Conservation (phyloP, 2,329 filamentous ascomycete genomes). For the Claviceps cyperi region DNA sequence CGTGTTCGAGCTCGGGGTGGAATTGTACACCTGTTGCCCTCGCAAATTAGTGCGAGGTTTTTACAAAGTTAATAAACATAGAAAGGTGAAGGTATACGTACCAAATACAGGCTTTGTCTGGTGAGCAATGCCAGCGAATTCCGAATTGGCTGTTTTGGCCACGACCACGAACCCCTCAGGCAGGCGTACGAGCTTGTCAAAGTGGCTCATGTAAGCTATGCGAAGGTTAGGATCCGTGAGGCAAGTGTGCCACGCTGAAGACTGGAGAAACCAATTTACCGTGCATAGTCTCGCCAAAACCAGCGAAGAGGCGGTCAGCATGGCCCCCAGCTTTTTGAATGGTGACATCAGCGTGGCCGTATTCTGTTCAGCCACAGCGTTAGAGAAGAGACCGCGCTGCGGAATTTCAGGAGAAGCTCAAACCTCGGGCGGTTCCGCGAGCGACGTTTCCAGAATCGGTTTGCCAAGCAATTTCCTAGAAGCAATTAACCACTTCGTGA, state of each 20-base stretch:
- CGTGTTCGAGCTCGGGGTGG: conserved; percentile 58
- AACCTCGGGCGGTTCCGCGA: conserved; percentile 6
- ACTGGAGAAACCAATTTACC: conserved; percentile 8
- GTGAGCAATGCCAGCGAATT: conserved; percentile 69
- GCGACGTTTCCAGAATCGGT: conserved; percentile 45
- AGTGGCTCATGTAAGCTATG: conserved; percentile 69
- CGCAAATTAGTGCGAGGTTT: conserved; percentile 3
- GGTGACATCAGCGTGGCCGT: conserved; percentile 45
- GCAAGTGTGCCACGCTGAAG: background rate
- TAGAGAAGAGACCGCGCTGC: background rate
- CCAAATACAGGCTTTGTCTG: conserved; percentile 48
- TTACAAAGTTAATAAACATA: no score
- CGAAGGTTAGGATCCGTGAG: background rate
- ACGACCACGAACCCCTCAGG: conserved; percentile 61
- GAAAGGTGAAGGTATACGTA: background rate
- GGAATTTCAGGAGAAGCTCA: background rate
- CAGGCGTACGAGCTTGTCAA: conserved; percentile 66
- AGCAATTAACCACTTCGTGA: no score
- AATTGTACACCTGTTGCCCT: conserved; percentile 53
- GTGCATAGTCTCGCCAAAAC: conserved; percentile 53
- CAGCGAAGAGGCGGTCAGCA: conserved; percentile 66
- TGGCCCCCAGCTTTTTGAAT: conserved; percentile 28
- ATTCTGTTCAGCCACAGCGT: conserved; percentile 9
- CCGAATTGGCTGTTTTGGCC: conserved; percentile 60
- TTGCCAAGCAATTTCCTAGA: conserved; percentile 45